Base-by-base conservation (phyloP, 2,329 filamentous ascomycete genomes). In the Incumbomyces delicatus region DNA sequence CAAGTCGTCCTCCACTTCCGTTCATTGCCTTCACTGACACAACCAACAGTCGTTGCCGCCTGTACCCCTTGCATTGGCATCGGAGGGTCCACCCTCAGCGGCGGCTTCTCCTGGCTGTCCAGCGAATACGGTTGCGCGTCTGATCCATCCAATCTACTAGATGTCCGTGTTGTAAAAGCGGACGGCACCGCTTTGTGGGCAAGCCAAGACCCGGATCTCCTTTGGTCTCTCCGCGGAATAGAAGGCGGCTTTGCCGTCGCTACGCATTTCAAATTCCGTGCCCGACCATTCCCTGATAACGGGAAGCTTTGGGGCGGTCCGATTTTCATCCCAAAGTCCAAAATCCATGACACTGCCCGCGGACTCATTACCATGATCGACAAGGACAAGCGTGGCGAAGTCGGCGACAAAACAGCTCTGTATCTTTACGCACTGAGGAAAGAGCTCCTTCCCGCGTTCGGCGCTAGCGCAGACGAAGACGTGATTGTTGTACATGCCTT, bases 191-290 rank as follows among this genome's bases (percentile, higher is more conserved):
- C 61, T 4, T 43, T 66, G 1, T 69, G 66, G 66, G 66, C 66
- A 1, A 61, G 60, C 7, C 16, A 56, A 18, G 63, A 67, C 42
- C 62, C 66, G 2, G 66, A 69, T 14, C 56, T 69, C 2, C 54
- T 69, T 12, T 69, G 65, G 64, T 65, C 64, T 4, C 52, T 69
- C 8, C 58, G 66, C n/a, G 67, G 65, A 1, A 64, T 64, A 12
- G 66, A 65, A 8, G 63, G 63, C 1, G 54, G 52, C n/a, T 59
- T 59, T 33, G 44, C 48, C 22, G 37, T 53, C 17, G 52, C 45
- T 12, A 47, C 48, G 13, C 41, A 43, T 3, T 53, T 47, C 43
- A 52, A 53, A 46, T 53, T 54, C 45, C 38, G 48, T 20, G 52
- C 49, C 12, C 47, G 50, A 18, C 48, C 39, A 20, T 53, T 45